Evolutionary conservation across 2,329 filamentous ascomycete genomes (phyloP).

Genomic region (Drechslerella coelobrocha): DNA sequence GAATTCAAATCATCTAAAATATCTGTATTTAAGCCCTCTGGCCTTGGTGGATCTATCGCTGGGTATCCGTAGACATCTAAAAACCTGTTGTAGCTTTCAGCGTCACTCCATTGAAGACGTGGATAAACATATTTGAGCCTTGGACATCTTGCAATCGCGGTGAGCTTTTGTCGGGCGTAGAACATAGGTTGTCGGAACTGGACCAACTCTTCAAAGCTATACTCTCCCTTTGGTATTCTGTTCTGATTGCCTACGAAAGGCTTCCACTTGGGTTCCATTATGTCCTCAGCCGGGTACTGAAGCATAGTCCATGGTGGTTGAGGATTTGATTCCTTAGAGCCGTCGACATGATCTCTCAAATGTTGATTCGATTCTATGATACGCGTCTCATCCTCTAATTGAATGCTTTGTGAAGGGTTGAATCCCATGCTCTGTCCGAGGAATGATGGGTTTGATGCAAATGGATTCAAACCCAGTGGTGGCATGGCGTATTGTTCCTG

Average conservation of each 20-base stretch:
- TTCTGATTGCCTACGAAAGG: background rate
- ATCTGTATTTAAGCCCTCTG: background rate
- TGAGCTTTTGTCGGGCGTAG: background rate
- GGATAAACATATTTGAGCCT: background rate
- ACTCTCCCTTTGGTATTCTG: background rate
- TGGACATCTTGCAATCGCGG: background rate
- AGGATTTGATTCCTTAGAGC: background rate
- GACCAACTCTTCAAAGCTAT: background rate
- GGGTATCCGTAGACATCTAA: slow-evolving; percentile 5
- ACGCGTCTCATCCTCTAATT: background rate
- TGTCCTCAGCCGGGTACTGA: background rate
- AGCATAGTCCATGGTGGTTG: background rate
- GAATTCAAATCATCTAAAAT: background rate
- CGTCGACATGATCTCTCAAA: background rate
- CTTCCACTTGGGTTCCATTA: background rate
- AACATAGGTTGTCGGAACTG: background rate
- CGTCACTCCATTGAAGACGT: background rate
- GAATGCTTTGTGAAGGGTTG: background rate
- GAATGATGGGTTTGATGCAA: background rate
- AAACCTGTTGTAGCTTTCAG: background rate
- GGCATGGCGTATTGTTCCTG: background rate
- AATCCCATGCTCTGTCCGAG: background rate
- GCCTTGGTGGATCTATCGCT: background rate
- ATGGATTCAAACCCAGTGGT: background rate
- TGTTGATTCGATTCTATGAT: background rate